These are phyloP conservation scores for Xylariaceae sp. DNA, from an alignment of 2,329 filamentous ascomycete species.

Conservation along the genomic window DNA sequence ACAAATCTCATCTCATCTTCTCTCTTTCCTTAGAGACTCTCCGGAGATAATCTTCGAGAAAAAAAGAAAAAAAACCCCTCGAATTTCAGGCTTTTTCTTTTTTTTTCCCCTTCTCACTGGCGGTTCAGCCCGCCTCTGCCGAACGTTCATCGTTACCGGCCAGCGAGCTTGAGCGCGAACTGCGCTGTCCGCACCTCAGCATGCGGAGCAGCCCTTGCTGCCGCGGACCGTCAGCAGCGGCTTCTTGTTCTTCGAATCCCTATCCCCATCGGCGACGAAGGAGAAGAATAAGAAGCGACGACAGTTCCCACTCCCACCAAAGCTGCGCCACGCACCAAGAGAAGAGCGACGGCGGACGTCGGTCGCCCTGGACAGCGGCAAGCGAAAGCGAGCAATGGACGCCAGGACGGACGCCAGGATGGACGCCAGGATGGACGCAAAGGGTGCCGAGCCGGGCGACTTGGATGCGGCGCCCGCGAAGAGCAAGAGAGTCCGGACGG, in stretches of 20 bases:
- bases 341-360: too few species aligned
- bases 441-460: constrained; percentile 23
- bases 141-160: constrained; percentile 32
- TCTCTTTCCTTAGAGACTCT: constrained; percentile 4
- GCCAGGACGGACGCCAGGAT: too few species aligned
- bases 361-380: constrained; percentile 1
- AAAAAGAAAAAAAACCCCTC: too few species aligned
- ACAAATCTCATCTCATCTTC: too few species aligned
- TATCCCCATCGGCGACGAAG: constrained; percentile 10
- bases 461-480: constrained; percentile 42
- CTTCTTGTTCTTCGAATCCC: constrained; percentile 25
- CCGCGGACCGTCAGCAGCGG: constrained; percentile 30
- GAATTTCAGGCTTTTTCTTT: too few species aligned
- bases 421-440: constrained; percentile 12
- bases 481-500: constrained; percentile 81
- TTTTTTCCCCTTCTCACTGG: constrained; percentile 23
- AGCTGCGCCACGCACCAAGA: too few species aligned
- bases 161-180: constrained; percentile 31
- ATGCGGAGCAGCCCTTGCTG: constrained; percentile 30
- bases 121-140: constrained; percentile 31
- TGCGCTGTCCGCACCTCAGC: constrained; percentile 29
- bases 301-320: too few species aligned
- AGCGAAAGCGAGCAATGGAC: background rate
- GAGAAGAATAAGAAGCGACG: constrained; percentile 24
- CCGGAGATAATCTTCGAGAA: constrained; percentile 15